Percentiles rank a stretch among this genome's conserved stretches.
phyloP scores from a whole-genome alignment of 1,284 basidiomycete species.

The Boletus semigastroideus region DNA sequence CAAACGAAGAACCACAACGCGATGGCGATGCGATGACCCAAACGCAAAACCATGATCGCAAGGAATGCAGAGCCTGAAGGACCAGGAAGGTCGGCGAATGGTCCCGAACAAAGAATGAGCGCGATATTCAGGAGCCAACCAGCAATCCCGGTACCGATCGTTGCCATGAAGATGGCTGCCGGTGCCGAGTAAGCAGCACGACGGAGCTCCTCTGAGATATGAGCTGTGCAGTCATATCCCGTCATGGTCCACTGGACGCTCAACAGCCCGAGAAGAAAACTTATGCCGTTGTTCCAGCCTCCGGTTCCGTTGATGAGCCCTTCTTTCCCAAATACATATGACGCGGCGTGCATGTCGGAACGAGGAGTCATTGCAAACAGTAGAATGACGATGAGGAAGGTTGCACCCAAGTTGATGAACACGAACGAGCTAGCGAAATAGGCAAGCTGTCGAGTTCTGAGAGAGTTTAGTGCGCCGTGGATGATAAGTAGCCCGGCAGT shows the following conservation, averaged over 20 bases:
- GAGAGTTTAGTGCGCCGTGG: slow-evolving; percentile 80
- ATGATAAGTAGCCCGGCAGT: slow-evolving; percentile 70
- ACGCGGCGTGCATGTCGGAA: slow-evolving; percentile 76
- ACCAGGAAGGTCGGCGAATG: slow-evolving; percentile 62
- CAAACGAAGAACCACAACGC: slow-evolving; percentile 78
- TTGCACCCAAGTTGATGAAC: slow-evolving; percentile 84
- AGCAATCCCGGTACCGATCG: slow-evolving; percentile 79
- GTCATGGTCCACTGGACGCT: slow-evolving; percentile 94
- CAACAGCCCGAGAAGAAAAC: slow-evolving; percentile 85
- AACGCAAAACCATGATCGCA: slow-evolving; percentile 71
- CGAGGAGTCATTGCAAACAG: slow-evolving; percentile 78
- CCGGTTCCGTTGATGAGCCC: slow-evolving; percentile 76
- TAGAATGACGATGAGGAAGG: slow-evolving; percentile 77
- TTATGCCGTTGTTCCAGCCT: slow-evolving; percentile 77
- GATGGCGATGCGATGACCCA: slow-evolving; percentile 72
- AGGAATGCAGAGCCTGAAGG: slow-evolving; percentile 51
- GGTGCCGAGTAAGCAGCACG: slow-evolving; percentile 83
- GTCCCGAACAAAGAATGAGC: slow-evolving; percentile 79
- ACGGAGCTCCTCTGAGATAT: slow-evolving; percentile 90
- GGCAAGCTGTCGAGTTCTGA: slow-evolving; percentile 81
- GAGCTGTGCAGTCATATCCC: slow-evolving; percentile 77
- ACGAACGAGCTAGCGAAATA: slow-evolving; percentile 79
- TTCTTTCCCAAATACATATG: slow-evolving; percentile 75
- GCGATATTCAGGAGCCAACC: slow-evolving; percentile 87
- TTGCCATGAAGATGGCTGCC: slow-evolving; percentile 86